Evolutionary conservation across 257 asterid genomes (phyloP), one percentile per base, ranked within the genome.

Genomic region (Cinchona pubescens): DNA sequence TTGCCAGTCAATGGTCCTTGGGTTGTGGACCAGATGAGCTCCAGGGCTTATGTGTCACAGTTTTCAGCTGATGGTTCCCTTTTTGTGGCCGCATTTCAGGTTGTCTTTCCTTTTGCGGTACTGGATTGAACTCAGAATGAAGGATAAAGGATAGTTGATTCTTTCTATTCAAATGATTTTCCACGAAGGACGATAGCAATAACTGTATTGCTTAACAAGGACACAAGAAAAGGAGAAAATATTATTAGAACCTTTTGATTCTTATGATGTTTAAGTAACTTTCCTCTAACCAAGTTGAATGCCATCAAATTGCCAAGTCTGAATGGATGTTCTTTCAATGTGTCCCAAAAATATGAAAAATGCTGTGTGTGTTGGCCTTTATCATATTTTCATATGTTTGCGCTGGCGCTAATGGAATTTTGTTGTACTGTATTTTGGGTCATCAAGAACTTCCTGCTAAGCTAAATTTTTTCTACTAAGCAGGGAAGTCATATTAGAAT

Each of bases 61-160:
- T 93, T 93, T 84, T 90, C 98, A 29, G 80, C 84, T 3, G 96
- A 91, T 75, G 98, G 97, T 51, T 91, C 97, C 42, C 91, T 88
- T 76, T 90, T 92, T 60, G 72, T 93, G 79, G 97, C 98, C 59
- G 98, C 92, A 75, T 93, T 90, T 90, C 98, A 93, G 98, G 98
- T 93, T 82, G 71, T 35, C 43, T 46, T 25, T 71, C 45, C 34
- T 38, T 42, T 64, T 72, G n/a, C n/a, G 37, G 35, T 40, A 9
- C 11, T 51, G 42, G 34, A n/a, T 63, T 63, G 4, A 21, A 37
- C 63, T 63, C 37, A 30, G 62, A 45, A 23, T 43, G 37, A 13
- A 45, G 32, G n/a, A 38, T 29, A 48, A 13, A 45, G 32, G n/a
- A 38, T 29, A 48, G 14, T 3, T 15, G 34, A 43, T 73, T 18